phyloP scores from a whole-genome alignment of 805 yeast genomes.

The Ogataea glucozyma region DNA sequence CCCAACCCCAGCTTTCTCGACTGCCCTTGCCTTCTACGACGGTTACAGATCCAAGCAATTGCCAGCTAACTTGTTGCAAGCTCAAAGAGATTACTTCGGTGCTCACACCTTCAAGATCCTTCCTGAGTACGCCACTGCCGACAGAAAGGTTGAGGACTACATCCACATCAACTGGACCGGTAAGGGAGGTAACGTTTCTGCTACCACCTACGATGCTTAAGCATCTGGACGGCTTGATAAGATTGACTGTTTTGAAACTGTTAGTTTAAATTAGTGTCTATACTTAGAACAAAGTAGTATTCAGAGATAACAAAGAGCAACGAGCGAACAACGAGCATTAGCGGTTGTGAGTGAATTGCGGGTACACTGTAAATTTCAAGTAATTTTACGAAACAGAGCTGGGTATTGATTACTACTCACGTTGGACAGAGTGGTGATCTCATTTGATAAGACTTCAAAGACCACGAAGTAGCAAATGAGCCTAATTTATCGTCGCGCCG shows the following conservation, averaged over 20 bases:
- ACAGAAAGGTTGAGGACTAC: constrained; percentile 75
- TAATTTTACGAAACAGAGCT: no score
- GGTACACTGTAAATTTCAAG: no score
- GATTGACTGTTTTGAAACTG: neutral
- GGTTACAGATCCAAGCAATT: constrained; percentile 95
- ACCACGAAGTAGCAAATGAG: no score
- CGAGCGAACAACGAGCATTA: no score
- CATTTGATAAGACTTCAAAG: no score
- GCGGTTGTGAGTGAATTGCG: no score
- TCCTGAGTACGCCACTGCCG: constrained; percentile 78
- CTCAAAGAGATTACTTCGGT: constrained; percentile 99
- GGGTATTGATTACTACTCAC: no score
- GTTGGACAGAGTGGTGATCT: no score
- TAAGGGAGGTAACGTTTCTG: constrained; percentile 96
- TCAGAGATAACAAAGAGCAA: neutral
- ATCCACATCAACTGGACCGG: constrained; percentile 99
- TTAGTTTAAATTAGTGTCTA: neutral
- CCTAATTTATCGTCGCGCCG: no score
- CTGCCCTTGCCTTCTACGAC: constrained; percentile 97
- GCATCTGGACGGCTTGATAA: neutral
- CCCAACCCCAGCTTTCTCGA: constrained; percentile 97
- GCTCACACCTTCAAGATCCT: constrained; percentile 98
- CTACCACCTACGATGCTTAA: constrained; percentile 91
- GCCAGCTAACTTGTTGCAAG: constrained; percentile 98
- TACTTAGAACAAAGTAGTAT: neutral